phyloP scores from a whole-genome alignment of 148 eudicot species.

The Chenopodium formosanum region DNA sequence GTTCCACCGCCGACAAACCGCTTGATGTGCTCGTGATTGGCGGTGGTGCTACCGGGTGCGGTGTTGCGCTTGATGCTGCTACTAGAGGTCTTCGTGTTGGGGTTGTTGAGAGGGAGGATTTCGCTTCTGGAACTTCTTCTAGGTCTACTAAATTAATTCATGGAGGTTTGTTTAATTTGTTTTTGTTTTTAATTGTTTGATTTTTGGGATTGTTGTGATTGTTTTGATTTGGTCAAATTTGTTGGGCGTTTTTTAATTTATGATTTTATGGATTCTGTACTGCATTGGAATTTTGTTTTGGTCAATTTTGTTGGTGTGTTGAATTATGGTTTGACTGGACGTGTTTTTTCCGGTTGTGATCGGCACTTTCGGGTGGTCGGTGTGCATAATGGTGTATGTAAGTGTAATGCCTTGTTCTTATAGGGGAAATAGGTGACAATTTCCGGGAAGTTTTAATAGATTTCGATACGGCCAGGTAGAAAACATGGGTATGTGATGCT shows the following conservation, averaged over 20 bases:
- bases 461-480: not conserved
- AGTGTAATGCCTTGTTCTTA: no score
- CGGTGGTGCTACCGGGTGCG: slow-evolving; percentile 92
- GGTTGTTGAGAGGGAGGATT: slow-evolving; percentile 90
- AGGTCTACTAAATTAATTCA: slow-evolving; percentile 90
- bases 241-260: not conserved
- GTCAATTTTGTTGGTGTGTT: not conserved
- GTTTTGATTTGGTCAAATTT: not conserved
- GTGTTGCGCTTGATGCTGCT: slow-evolving; percentile 81
- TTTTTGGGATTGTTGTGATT: not conserved
- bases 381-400: no score
- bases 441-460: not conserved
- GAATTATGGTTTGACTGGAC: no score
- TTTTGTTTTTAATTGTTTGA: not conserved
- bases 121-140: slow-evolving; percentile 90
- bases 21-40: slow-evolving; percentile 80
- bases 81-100: slow-evolving; percentile 90
- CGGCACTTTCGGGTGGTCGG: no score
- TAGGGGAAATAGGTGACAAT: no score
- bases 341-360: no score
- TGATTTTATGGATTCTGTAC: not conserved
- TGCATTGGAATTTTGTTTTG: not conserved
- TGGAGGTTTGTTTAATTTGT: slow-evolving; percentile 54
- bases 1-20: slow-evolving; percentile 50
- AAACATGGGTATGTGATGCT: not conserved